Evolutionary conservation across 2,329 filamentous ascomycete genomes (phyloP).

Genomic region (Colletotrichum sp.): DNA sequence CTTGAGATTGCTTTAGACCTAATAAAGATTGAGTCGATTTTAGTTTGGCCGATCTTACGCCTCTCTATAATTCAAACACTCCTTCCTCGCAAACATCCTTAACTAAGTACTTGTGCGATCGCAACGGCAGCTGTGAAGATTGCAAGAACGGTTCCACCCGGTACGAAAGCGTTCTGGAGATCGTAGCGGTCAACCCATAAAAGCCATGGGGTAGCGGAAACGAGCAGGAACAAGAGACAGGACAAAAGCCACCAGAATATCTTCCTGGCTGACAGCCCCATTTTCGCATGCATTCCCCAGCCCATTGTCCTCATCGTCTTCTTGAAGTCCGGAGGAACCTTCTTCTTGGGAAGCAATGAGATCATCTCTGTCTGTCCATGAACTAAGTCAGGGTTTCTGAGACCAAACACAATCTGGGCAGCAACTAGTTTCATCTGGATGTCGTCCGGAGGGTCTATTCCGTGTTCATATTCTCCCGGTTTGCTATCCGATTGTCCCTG

Average conservation of each 20-base stretch:
- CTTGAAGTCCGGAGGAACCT: accelerated
- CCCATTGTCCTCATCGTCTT: background rate
- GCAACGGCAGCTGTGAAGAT: too few relatives aligned
- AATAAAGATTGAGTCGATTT: too few relatives aligned
- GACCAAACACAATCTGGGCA: accelerated
- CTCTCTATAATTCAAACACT: too few relatives aligned
- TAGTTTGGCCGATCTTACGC: too few relatives aligned
- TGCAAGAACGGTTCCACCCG: too few relatives aligned
- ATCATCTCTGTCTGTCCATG: background rate
- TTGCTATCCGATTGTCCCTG: too few relatives aligned
- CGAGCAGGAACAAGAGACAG: accelerated
- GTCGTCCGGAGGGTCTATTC: accelerated
- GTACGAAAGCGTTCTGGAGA: background rate
- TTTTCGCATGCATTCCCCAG: background rate
- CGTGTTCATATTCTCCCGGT: background rate
- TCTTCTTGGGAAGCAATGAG: accelerated
- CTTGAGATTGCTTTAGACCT: too few relatives aligned
- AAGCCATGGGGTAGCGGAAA: accelerated
- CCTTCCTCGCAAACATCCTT: too few relatives aligned
- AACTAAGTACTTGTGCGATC: too few relatives aligned
- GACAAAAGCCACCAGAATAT: background rate
- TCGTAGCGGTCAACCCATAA: background rate
- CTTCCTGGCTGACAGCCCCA: background rate
- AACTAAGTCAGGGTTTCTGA: accelerated
- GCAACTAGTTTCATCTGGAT: background rate